A percentile compares a stretch with the other conserved stretches of the same genome.
These are phyloP conservation scores for Arctium minus DNA, from an alignment of 129 eudicot genomes.

Conservation along the genomic window DNA sequence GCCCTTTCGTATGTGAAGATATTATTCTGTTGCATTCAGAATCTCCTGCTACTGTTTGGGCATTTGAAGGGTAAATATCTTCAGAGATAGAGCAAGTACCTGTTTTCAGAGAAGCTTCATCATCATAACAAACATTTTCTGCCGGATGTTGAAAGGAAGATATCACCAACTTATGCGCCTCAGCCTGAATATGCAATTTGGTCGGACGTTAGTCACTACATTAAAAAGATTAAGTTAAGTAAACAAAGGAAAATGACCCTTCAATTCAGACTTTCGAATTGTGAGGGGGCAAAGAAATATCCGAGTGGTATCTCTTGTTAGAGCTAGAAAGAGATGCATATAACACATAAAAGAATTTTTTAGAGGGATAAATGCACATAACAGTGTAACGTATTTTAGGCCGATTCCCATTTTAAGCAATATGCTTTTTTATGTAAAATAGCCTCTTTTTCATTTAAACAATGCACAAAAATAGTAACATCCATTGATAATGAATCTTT, in stretches of 20 bases:
- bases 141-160: constrained; percentile 53
- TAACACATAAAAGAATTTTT: not conserved
- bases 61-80: constrained; percentile 23
- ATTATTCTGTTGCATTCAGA: constrained; percentile 22
- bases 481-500: not conserved
- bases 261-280: not conserved
- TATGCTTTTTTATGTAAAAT: not conserved
- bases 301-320: not conserved
- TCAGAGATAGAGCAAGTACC: constrained; percentile 38
- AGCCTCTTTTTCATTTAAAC: not conserved
- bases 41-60: constrained; percentile 24
- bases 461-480: not conserved
- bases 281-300: not conserved
- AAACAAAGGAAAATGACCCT: not conserved
- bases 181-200: constrained; percentile 38
- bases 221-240: not conserved
- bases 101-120: constrained; percentile 41
- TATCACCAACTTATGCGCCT: constrained; percentile 55
- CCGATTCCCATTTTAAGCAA: not conserved
- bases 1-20: constrained; percentile 26
- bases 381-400: not conserved
- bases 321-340: constrained; percentile 1
- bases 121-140: constrained; percentile 49
- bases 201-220: not conserved
- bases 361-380: not conserved